phyloP scores from a whole-genome alignment of 306 rosid species.

The Quillaja saponaria region DNA sequence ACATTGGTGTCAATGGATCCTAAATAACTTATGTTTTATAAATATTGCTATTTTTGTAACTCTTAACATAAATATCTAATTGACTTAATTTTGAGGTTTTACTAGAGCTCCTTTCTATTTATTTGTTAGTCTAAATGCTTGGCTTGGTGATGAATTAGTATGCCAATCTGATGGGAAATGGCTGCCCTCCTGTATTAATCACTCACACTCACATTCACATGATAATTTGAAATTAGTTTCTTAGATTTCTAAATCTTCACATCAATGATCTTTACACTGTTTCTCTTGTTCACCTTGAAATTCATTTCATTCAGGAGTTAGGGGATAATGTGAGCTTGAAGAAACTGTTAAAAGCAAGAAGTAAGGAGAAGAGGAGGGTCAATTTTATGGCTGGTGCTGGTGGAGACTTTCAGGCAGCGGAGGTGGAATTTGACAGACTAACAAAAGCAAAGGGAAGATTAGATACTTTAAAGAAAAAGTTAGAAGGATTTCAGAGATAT shows the following conservation, averaged over 20 bases:
- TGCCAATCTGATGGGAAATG: neutral
- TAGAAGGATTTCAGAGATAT: slow-evolving; percentile 38
- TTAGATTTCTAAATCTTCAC: slow-evolving; percentile 1
- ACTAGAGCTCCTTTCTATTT: too few species aligned
- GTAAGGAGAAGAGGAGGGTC: slow-evolving; percentile 39
- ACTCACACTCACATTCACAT: too few species aligned
- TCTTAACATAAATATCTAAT: too few species aligned
- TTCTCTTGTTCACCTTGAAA: neutral
- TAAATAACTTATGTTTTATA: too few species aligned
- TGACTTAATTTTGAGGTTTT: too few species aligned
- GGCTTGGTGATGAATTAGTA: neutral
- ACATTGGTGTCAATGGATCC: too few species aligned
- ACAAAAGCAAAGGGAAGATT: slow-evolving; percentile 51
- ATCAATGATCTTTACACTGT: neutral
- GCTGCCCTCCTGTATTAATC: neutral
- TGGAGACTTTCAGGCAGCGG: slow-evolving; percentile 49
- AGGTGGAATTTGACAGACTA: slow-evolving; percentile 69
- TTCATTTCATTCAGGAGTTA: slow-evolving; percentile 49
- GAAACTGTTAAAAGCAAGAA: slow-evolving; percentile 59
- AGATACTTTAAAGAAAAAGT: slow-evolving; percentile 50
- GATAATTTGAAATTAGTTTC: slow-evolving; percentile 5
- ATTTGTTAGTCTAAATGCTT: too few species aligned
- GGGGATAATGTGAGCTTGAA: slow-evolving; percentile 74
- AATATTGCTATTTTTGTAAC: too few species aligned
- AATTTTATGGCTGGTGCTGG: slow-evolving; percentile 38